These are phyloP conservation scores for Naegleria fowleri DNA, from an alignment of 208 protist species.

Conservation along the genomic window DNA sequence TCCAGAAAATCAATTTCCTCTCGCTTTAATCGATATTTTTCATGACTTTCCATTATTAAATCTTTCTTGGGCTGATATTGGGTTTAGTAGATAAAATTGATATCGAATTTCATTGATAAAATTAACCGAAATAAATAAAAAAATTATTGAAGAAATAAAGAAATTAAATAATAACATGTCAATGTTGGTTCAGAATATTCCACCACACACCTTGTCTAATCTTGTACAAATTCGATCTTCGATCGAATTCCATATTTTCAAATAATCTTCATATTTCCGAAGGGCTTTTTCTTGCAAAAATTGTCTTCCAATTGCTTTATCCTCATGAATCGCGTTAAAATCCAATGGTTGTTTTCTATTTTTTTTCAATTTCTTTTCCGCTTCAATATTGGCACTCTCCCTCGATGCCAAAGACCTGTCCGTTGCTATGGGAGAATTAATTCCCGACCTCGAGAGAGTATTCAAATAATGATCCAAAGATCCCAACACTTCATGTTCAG, in stretches of 20 bases:
- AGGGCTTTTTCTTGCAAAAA: conserved; percentile 3
- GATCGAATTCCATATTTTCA: background rate
- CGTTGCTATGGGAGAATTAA: background rate
- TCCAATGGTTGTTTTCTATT: background rate
- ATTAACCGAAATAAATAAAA: too few relatives aligned
- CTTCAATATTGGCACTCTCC: background rate
- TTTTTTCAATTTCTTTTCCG: background rate
- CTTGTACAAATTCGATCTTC: background rate
- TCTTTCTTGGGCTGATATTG: background rate
- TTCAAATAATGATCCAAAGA: background rate
- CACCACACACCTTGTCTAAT: background rate
- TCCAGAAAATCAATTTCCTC: conserved; percentile 32
- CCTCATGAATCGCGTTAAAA: background rate
- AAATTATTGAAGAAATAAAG: background rate
- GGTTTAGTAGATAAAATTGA: too few relatives aligned
- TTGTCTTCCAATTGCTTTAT: background rate
- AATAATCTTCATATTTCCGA: background rate
- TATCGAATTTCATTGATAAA: too few relatives aligned
- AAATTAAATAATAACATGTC: background rate
- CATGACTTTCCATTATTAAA: conserved; percentile 10
- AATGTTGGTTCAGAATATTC: too few relatives aligned
- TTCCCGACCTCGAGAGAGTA: background rate
- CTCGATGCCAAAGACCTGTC: background rate
- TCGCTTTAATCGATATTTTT: background rate
- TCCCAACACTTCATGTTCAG: background rate